Evolutionary conservation across 768 basidiomycete genomes (phyloP), one percentile per base, ranked within the genome.

Genomic region (Lentinula guzmanii): DNA sequence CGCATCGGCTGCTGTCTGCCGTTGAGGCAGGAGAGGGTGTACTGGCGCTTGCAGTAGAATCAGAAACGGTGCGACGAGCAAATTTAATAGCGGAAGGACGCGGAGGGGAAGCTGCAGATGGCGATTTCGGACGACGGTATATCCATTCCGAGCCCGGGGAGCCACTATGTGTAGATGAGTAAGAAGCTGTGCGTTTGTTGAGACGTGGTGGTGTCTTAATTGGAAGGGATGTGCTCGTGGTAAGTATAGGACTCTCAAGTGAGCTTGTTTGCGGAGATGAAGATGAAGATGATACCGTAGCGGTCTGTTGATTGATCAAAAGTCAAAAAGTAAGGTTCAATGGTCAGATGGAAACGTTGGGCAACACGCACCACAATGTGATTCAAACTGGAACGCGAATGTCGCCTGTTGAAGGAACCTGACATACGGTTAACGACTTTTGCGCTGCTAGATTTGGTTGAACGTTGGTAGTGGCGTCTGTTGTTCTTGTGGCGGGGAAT

Each of bases 71-170:
- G 8, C 58, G 58, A 13, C 58, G 58, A 51, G 43, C 41, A 28
- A 50, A 59, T 59, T 39, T 46, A 28, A 59, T 50, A 1, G 45
- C 58, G 8, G 66, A 65, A 13, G 65, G 64, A 10, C 65, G 62
- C 55, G 63, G 48, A 45, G 60, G 53, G 46, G 68, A 62, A 21
- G 71, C 53, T n/a, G 64, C 16, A 46, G 66, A 58, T 46, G 75
- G 64, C 9, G 75, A 70, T 66, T 73, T 77, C 51, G 78, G 76
- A 35, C 72, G 75, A 48, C 81, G 77, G 64, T 81, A 79, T 51
- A 82, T 73, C 81, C 81, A 82, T 65, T 80, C 77, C 21, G 58
- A 59, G 11, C 45, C 58, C 33, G 58, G 58, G 35, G 58, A 59
- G 24, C 58, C 33, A 15, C 35, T 33, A 37, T 59, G 45, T 3